phyloP scores from a whole-genome alignment of 805 yeast species.

The Ogataea siamensis region DNA sequence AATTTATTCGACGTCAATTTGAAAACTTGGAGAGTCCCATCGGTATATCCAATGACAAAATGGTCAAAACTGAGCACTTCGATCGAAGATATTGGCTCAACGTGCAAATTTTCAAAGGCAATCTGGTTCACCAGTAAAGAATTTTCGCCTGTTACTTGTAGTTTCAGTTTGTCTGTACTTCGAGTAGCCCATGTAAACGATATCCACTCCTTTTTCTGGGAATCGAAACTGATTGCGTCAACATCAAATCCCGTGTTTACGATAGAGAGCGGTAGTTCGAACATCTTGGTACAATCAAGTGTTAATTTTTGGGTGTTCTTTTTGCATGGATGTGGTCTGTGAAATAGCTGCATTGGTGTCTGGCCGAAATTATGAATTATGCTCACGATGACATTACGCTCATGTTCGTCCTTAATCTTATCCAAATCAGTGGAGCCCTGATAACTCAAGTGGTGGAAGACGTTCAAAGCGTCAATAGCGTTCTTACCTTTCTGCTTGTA shows the following conservation, averaged over 20 bases:
- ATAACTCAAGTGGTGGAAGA: conserved; percentile 81
- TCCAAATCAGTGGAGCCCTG: conserved; percentile 82
- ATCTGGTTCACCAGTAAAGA: conserved; percentile 36
- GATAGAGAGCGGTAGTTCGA: conserved; percentile 37
- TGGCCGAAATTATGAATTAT: conserved; percentile 92
- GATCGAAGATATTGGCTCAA: conserved; percentile 38
- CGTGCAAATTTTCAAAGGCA: conserved; percentile 43
- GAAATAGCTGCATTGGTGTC: conserved; percentile 74
- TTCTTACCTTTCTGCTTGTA: conserved; percentile 69
- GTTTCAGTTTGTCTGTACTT: conserved; percentile 4
- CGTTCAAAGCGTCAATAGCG: conserved; percentile 67
- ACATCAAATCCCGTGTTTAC: conserved; percentile 44
- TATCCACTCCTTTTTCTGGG: conserved; percentile 44
- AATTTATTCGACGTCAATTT: conserved; percentile 18
- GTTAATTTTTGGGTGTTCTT: conserved; percentile 39
- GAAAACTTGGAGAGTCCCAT: conserved; percentile 55
- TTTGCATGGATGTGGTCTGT: conserved; percentile 60
- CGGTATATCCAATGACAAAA: conserved; percentile 50
- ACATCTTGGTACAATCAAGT: conserved; percentile 33
- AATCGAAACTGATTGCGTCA: conserved; percentile 43
- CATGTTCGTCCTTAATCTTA: conserved; percentile 66
- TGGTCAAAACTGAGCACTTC: conserved; percentile 41
- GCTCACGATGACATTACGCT: conserved; percentile 73
- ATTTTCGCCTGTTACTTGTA: conserved; percentile 15
- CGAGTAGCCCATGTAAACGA: conserved; percentile 6